These are phyloP conservation scores for Coemansia sp. DNA, from an alignment of 192 early-diverging fungal genomes.

Conservation along the genomic window DNA sequence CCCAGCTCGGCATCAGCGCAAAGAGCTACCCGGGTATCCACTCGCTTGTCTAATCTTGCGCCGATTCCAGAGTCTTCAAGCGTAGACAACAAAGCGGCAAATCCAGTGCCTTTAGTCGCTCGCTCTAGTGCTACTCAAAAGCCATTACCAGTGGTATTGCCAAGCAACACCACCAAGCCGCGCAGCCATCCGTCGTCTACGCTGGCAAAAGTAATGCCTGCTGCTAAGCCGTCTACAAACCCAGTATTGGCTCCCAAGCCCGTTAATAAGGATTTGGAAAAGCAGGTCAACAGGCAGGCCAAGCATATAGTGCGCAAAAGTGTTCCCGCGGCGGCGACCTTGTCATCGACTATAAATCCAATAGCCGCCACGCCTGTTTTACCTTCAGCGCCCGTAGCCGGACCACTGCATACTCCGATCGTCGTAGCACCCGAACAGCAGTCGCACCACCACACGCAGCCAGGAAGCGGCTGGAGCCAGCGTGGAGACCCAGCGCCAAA, in stretches of 20 bases:
- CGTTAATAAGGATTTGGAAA: not conserved
- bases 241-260: not conserved
- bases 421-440: not conserved
- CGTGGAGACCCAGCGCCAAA: not conserved
- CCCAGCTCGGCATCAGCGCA: constrained; percentile 4
- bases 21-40: not conserved
- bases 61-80: constrained; percentile 3
- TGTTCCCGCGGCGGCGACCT: not conserved
- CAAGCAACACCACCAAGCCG: not conserved
- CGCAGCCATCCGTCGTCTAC: not conserved
- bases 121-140: not conserved
- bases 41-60: not conserved
- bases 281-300: not conserved
- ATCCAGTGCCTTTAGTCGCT: not conserved
- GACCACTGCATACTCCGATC: constrained; percentile 28
- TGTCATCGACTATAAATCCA: not conserved
- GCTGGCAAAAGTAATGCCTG: not conserved
- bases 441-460: not conserved
- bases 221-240: not conserved
- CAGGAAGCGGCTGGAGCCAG: constrained; percentile 15
- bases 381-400: not conserved
- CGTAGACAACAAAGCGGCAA: not conserved
- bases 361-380: not conserved
- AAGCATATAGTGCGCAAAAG: not conserved
- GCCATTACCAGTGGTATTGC: not conserved